These are phyloP conservation scores for Mycosphaerella arachidis DNA, from an alignment of 2,329 filamentous ascomycete genomes.

Conservation along the genomic window DNA sequence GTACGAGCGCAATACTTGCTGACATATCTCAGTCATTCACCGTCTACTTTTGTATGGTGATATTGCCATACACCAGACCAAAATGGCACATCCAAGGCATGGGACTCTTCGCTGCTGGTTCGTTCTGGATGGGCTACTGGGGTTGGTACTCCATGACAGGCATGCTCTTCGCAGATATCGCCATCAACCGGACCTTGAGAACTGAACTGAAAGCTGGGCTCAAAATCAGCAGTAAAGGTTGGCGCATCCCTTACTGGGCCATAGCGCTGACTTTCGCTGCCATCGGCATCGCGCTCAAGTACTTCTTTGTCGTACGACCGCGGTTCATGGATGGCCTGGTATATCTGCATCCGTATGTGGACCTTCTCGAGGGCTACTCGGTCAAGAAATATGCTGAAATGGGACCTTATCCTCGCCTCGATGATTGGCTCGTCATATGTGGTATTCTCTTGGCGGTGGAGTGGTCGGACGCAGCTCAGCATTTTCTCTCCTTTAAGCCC, in stretches of 20 bases:
- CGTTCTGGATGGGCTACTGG: slow-evolving; percentile 31
- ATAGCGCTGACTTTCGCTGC: slow-evolving; percentile 12
- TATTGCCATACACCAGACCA: slow-evolving; percentile 41
- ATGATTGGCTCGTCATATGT: slow-evolving; percentile 29
- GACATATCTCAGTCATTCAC: slow-evolving; percentile 37
- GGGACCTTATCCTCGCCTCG: slow-evolving; percentile 27
- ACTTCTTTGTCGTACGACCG: slow-evolving; percentile 24
- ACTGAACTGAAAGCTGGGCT: slow-evolving; percentile 20
- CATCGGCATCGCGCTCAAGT: slow-evolving; percentile 26
- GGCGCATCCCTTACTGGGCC: slow-evolving; percentile 20
- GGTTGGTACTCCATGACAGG: slow-evolving; percentile 30
- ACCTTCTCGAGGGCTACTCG: slow-evolving; percentile 21
- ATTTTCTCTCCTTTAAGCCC: slow-evolving; percentile 23
- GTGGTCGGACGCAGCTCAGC: slow-evolving; percentile 13
- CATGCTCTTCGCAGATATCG: slow-evolving; percentile 26
- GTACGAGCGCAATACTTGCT: not conserved
- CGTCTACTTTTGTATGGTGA: slow-evolving; percentile 47
- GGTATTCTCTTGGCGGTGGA: slow-evolving; percentile 25
- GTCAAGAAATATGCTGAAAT: slow-evolving; percentile 12
- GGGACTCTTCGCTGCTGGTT: slow-evolving; percentile 26
- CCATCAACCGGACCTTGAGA: slow-evolving; percentile 19
- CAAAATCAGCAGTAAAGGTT: slow-evolving; percentile 16
- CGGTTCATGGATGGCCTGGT: slow-evolving; percentile 25
- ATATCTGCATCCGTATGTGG: slow-evolving; percentile 26
- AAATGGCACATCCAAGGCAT: slow-evolving; percentile 39